Conservation (phyloP, 2,329 filamentous ascomycete genomes). For the Alternaria brassicae region DNA sequence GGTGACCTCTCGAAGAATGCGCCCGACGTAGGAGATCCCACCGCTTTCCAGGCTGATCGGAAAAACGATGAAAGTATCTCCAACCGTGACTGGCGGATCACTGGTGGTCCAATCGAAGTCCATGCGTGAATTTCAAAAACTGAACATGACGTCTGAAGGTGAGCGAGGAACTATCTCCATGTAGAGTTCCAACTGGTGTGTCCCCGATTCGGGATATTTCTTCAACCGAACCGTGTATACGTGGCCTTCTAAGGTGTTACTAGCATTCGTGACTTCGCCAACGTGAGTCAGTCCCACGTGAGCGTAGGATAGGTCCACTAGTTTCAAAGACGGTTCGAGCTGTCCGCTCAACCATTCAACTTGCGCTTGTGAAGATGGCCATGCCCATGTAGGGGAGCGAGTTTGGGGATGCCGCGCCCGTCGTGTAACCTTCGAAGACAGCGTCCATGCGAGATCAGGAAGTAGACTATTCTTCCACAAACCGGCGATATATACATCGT, state of each 20-base stretch:
- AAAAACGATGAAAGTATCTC: neutral
- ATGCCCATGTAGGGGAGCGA: neutral
- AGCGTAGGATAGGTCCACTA: neutral
- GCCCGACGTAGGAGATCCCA: neutral
- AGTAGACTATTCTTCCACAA: neutral
- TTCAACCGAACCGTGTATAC: neutral
- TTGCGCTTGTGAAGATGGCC: neutral
- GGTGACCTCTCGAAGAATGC: neutral
- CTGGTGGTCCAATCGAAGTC: neutral
- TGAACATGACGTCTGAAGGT: neutral
- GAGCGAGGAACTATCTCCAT: neutral
- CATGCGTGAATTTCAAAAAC: accelerated
- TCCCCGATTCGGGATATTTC: neutral
- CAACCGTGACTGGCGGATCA: neutral
- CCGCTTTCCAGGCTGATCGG: neutral
- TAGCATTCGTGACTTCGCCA: neutral
- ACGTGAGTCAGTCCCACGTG: neutral
- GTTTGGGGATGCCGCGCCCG: neutral
- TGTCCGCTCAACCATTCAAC: accelerated
- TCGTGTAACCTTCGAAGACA: neutral
- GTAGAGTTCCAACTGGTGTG: no score
- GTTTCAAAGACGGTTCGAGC: neutral
- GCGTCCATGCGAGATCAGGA: neutral
- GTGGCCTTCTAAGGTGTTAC: neutral
- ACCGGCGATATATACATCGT: neutral